Evolutionary conservation across 2,329 filamentous ascomycete genomes (phyloP).

Genomic region (Cladophialophora carrionii): DNA sequence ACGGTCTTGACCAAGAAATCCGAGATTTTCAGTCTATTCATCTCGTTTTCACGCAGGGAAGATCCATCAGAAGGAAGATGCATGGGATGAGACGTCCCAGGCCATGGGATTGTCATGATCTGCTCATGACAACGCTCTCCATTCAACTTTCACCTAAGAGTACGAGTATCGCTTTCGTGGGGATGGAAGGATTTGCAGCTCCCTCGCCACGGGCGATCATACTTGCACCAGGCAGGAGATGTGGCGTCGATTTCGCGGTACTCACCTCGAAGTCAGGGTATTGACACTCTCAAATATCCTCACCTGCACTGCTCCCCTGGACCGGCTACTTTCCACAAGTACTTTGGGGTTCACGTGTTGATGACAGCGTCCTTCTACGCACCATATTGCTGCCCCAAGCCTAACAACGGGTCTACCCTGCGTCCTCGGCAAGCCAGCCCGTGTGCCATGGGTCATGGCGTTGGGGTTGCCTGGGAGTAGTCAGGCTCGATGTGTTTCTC

Average conservation of each 20-base stretch:
- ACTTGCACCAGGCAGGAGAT: not conserved
- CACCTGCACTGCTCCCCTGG: not conserved
- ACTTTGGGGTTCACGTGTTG: not conserved
- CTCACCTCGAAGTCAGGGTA: too few relatives aligned
- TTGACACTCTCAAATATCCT: not conserved
- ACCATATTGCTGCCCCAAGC: not conserved
- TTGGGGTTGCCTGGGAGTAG: not conserved
- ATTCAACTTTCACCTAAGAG: not conserved
- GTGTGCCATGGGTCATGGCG: not conserved
- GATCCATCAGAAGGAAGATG: not conserved
- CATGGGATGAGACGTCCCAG: constrained; percentile 1
- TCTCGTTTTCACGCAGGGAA: not conserved
- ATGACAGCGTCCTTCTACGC: not conserved
- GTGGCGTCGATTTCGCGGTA: not conserved
- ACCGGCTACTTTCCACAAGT: not conserved
- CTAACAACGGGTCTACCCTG: not conserved
- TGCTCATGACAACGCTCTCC: not conserved
- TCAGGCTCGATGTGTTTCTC: not conserved
- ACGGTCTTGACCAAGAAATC: not conserved
- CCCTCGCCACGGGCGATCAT: not conserved
- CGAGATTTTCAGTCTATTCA: not conserved
- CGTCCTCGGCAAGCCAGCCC: not conserved
- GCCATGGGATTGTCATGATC: not conserved
- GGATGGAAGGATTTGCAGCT: not conserved
- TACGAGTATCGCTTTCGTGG: not conserved